Evolutionary conservation across 345 rosid genomes (phyloP), one percentile per base, ranked within the genome.

Genomic region (Corymbia maculata): DNA sequence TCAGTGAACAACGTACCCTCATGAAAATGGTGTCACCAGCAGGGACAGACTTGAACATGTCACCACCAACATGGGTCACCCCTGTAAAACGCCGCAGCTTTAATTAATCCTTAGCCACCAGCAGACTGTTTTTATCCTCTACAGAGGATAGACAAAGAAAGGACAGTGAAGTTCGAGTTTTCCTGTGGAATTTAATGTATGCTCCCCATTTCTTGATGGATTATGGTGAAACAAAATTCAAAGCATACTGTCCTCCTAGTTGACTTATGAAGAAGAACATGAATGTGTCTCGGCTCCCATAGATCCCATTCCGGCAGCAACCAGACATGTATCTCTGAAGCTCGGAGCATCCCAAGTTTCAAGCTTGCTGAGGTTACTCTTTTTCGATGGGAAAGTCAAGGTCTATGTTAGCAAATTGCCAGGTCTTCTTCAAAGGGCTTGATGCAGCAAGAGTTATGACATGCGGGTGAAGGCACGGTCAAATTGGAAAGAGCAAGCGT

Each of bases 1-100:
- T 52, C 55, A 64, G 30, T 22, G 3, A 30, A 64, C 36, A 82
- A 28, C 79, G 28, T 52, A 96, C 99, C 95, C 94, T 97, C 98
- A 96, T 95, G 92, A 97, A 96, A 75, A 95, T 92, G 30, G 96
- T 94, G 90, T 94, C 99, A 86, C 89, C 96, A 1, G 51, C 52
- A 24, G 98, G 98, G 86, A 97, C 90, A 50, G 95, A 94, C 70
- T 92, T 88, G 85, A 95, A 94, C 98, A 95, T 95, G 89, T 95
- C 92, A 24, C 97, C 98, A 21, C 97, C 97, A 86, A 94, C 88
- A 86, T 94, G 96, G 13, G 85, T 93, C 89, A 95, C 95, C 7
- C 96, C 98, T 95, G 61, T 13, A 79, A 28, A 19, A 75, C 24
- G 7, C 8, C 16, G 0, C 30, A 88, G 36, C 19, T 24, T 61